phyloP scores from a whole-genome alignment of 2,329 filamentous ascomycete species.

The Aspergillus sp. region DNA sequence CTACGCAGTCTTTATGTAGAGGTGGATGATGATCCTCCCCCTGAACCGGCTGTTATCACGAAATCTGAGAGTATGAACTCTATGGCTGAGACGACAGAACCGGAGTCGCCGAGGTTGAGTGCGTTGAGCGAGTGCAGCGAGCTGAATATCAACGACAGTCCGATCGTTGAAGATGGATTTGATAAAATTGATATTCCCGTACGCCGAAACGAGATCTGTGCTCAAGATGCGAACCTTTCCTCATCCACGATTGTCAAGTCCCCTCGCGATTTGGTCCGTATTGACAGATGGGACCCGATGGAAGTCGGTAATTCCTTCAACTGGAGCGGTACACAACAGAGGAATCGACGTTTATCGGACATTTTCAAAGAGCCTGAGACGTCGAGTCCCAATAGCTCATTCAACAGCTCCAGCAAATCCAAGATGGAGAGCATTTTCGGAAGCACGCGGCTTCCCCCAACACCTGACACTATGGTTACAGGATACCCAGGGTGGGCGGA shows the following conservation, averaged over 20 bases:
- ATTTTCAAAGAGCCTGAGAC: conserved; percentile 22
- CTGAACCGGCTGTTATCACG: conserved; percentile 28
- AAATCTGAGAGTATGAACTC: conserved; percentile 39
- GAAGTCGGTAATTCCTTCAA: conserved; percentile 17
- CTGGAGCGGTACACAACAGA: conserved; percentile 19
- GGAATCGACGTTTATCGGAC: conserved; percentile 20
- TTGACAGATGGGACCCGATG: conserved; percentile 35
- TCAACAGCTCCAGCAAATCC: conserved; percentile 26
- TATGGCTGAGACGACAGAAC: conserved; percentile 33
- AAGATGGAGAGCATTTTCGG: conserved; percentile 35
- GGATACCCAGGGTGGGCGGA: conserved; percentile 32
- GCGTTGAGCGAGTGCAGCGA: conserved; percentile 48
- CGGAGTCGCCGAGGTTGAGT: conserved; percentile 42
- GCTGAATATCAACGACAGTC: conserved; percentile 33
- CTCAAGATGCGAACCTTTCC: conserved; percentile 19
- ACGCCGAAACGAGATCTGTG: conserved; percentile 18
- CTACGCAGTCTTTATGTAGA: conserved; percentile 41
- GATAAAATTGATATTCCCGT: conserved; percentile 32
- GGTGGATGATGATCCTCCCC: conserved; percentile 28
- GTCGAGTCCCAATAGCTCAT: conserved; percentile 25
- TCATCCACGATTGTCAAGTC: conserved; percentile 14
- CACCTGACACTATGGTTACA: conserved; percentile 46
- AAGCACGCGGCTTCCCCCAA: conserved; percentile 38
- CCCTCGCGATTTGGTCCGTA: conserved; percentile 24
- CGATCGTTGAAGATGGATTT: conserved; percentile 17